Evolutionary conservation across 148 eudicot genomes (phyloP), one percentile per base, ranked within the genome.

Genomic region (Camellia japonica): DNA sequence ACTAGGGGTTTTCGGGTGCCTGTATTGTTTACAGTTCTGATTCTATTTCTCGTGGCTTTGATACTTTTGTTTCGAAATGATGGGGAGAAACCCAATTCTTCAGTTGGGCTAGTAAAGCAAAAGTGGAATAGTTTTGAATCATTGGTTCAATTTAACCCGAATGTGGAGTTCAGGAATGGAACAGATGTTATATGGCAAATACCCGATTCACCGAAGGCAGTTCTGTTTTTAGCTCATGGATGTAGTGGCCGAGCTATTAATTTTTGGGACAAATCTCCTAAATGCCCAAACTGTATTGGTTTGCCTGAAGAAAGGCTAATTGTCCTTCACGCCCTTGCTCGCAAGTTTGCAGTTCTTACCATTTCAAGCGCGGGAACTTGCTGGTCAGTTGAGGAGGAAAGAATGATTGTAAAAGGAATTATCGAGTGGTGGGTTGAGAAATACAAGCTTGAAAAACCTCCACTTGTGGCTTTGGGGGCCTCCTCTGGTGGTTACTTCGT

Each of bases 401-500:
- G 86, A 13, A 46, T 70, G 66, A 77, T 73, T 68, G 90, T 93
- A 43, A 83, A 76, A 59, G 80, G 79, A 66, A 86, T 85, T 14
- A 86, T 93, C 55, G 60, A 75, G 58, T 85, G 90, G 91, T 95
- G 97, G 97, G 77, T 87, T 83, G 73, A 78, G 72, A 86, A 92
- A 80, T 79, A 88, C 74, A 82, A 84, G 20, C 86, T 93, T 54
- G 89, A 85, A 51, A 88, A 88, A 54, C 83, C 89, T 78, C 99
- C 99, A 15, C 75, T 95, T 78, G 88, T 92, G 63, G 97, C 97
- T 75, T 81, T 93, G 80, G 99, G 99, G 79, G 97, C 97, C n/a
- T 95, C 99, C 1, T 93, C 99, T 1, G 99, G 97, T 56, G 99
- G 99, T 14, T 90, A 95, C 82, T 95, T 95, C 80, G 91, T 93